Evolutionary conservation across 1,284 basidiomycete species (phyloP).

Genomic region (Ceratorhiza oryzae-sativae): DNA sequence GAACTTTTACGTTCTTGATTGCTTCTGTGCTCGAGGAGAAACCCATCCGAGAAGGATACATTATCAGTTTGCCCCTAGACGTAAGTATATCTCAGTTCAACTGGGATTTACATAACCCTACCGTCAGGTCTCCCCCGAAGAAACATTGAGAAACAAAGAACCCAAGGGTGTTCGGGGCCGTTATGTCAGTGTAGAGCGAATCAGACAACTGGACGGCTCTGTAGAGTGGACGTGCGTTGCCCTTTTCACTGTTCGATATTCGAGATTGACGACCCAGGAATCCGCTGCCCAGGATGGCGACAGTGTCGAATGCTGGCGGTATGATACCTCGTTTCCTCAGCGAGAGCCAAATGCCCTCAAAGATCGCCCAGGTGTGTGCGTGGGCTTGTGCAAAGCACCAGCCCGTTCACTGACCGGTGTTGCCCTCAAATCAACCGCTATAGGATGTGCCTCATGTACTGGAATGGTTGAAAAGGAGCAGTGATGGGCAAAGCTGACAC

Average conservation of each 20-base stretch:
- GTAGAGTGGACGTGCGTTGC: constrained; percentile 26
- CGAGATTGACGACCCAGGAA: not conserved
- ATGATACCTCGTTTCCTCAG: constrained; percentile 14
- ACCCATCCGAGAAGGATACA: not conserved
- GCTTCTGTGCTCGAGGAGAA: constrained; percentile 13
- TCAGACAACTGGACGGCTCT: not conserved
- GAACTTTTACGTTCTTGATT: constrained; percentile 24
- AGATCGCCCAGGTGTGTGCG: constrained; percentile 5
- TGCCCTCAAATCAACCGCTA: too few relatives aligned
- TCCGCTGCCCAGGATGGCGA: constrained; percentile 16
- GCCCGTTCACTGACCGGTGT: not conserved
- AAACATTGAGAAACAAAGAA: not conserved
- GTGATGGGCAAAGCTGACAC: not conserved
- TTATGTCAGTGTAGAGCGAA: constrained; percentile 29
- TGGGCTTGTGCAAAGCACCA: not conserved
- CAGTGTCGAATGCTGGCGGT: constrained; percentile 16
- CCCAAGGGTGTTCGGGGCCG: constrained; percentile 18
- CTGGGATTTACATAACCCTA: not conserved
- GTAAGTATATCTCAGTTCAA: not conserved
- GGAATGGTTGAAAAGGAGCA: constrained; percentile 10
- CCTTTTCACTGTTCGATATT: not conserved
- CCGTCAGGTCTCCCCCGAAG: constrained; percentile 11
- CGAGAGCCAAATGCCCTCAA: constrained; percentile 20
- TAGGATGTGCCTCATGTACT: constrained; percentile 34
- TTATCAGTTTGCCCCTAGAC: constrained; percentile 24